Evolutionary conservation across 2,329 filamentous ascomycete species (phyloP).

Genomic region (Orbilia brochopaga): DNA sequence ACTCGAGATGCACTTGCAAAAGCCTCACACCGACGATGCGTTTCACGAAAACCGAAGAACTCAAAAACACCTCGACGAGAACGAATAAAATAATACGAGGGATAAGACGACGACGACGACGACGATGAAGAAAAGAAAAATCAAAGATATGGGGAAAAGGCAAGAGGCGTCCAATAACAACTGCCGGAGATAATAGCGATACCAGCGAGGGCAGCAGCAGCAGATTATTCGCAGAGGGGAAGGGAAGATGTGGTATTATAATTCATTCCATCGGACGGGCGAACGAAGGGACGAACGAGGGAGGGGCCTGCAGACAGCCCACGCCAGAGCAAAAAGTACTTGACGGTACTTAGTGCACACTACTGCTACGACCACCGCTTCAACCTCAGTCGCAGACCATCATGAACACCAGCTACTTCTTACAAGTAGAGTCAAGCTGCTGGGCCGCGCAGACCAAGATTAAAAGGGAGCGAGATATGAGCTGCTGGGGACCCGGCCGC

Average conservation of each 20-base stretch:
- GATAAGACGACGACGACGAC: not conserved
- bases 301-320: not conserved
- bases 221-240: slow-evolving; percentile 6
- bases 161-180: slow-evolving; percentile 44
- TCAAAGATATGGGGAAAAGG: slow-evolving; percentile 24
- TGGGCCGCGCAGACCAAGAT: not conserved
- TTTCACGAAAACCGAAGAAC: slow-evolving; percentile 10
- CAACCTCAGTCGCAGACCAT: not conserved
- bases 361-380: not conserved
- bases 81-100: not conserved
- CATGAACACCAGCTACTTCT: not conserved
- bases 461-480: slow-evolving; percentile 30
- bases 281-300: not conserved
- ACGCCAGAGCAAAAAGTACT: too few species aligned
- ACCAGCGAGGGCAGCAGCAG: slow-evolving; percentile 11
- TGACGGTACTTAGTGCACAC: too few species aligned
- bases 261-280: not conserved
- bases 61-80: slow-evolving; percentile 10
- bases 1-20: not conserved
- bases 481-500: not conserved
- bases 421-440: slow-evolving; percentile 25
- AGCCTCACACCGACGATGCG: not conserved
- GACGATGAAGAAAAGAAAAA: slow-evolving; percentile 4
- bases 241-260: not conserved
- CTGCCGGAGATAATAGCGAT: slow-evolving; percentile 38